Percentiles rank a stretch among this genome's conserved stretches.
These are phyloP conservation scores for Hevea brasiliensis DNA, from an alignment of 345 rosid species.

Conservation along the genomic window DNA sequence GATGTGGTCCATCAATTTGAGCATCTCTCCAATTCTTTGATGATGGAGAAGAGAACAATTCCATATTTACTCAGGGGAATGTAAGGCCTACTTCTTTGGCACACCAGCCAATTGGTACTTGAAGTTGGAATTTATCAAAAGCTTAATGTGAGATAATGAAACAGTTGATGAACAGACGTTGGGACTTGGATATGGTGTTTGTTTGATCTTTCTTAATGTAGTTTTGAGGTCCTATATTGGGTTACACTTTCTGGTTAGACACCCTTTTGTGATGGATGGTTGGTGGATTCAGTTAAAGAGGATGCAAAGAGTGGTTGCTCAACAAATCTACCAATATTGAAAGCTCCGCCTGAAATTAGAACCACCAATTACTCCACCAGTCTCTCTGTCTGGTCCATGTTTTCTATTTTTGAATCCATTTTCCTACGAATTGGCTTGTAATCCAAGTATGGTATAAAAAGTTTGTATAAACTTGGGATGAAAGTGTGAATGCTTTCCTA, in stretches of 20 bases:
- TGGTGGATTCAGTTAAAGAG: conserved; percentile 23
- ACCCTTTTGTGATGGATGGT: conserved; percentile 12
- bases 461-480: too few species aligned
- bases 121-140: neutral
- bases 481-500: too few species aligned
- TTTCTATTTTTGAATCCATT: neutral
- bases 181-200: neutral
- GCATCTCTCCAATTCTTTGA: too few species aligned
- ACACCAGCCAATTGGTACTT: neutral
- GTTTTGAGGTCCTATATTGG: neutral
- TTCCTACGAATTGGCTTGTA: conserved; percentile 4
- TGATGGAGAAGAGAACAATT: neutral
- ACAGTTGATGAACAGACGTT: neutral
- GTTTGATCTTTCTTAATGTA: neutral
- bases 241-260: too few species aligned
- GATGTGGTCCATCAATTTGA: too few species aligned
- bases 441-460: conserved; percentile 14
- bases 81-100: too few species aligned
- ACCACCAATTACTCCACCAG: neutral
- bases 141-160: neutral
- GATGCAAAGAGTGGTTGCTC: conserved; percentile 12
- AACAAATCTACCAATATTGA: conserved; percentile 10
- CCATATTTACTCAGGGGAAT: neutral
- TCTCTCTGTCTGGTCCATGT: neutral
- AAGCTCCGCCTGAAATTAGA: conserved; percentile 19